Percentiles rank a stretch among this genome's conserved stretches.
These are phyloP conservation scores for Phytophthora fragariaefolia DNA, from an alignment of 352 stramenopile species.

Conservation along the genomic window DNA sequence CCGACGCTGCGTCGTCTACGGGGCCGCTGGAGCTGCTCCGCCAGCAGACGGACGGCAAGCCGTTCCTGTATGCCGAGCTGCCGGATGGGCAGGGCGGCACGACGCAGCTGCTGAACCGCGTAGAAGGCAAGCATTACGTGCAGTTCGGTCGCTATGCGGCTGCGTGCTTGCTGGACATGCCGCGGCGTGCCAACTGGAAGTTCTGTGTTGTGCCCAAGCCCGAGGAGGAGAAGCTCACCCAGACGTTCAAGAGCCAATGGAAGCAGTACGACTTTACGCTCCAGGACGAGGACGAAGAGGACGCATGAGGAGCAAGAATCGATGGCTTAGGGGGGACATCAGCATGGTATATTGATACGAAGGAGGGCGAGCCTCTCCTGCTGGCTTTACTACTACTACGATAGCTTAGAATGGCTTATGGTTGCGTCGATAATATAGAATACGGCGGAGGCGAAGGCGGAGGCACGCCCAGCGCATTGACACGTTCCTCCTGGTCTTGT, in stretches of 20 bases:
- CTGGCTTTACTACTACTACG: constrained; percentile 31
- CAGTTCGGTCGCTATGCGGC: constrained; percentile 80
- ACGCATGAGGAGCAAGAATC: constrained; percentile 5
- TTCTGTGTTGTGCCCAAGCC: constrained; percentile 79
- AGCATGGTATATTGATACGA: constrained; percentile 38
- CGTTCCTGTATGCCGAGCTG: constrained; percentile 75
- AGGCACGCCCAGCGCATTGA: not conserved
- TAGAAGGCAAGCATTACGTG: constrained; percentile 85
- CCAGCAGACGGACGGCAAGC: constrained; percentile 45
- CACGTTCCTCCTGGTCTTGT: not conserved
- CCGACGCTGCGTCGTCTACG: constrained; percentile 15
- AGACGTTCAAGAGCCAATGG: constrained; percentile 70
- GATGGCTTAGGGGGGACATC: constrained; percentile 5
- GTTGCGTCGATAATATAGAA: constrained; percentile 42
- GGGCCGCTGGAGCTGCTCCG: constrained; percentile 45
- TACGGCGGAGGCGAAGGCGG: constrained; percentile 10
- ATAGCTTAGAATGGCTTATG: constrained; percentile 31
- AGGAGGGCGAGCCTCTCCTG: constrained; percentile 1
- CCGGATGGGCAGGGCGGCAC: constrained; percentile 50
- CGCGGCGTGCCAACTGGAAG: constrained; percentile 82
- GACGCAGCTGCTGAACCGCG: constrained; percentile 60
- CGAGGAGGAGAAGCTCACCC: constrained; percentile 72
- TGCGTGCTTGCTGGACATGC: constrained; percentile 66
- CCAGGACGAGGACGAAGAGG: constrained; percentile 39
- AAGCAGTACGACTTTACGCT: constrained; percentile 80